Evolutionary conservation across 1,284 basidiomycete species (phyloP), one percentile per base, ranked within the genome.

Genomic region (Sphaerobolus stellatus): DNA sequence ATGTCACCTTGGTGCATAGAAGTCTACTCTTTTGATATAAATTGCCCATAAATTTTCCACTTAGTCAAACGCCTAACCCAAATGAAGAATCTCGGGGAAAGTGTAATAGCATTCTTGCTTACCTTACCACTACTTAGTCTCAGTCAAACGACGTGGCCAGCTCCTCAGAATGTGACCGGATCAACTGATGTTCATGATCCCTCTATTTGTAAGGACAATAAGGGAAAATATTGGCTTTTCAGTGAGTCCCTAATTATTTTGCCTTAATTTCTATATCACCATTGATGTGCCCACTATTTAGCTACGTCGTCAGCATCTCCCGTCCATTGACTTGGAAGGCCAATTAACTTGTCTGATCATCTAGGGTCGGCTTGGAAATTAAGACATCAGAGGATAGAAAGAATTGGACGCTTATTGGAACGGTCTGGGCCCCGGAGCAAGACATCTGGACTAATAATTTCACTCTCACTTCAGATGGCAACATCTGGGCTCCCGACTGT

Each of bases 401-500:
- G 2, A 71, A 71, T 16, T 84, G 78, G 78, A 79, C 75, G 4
- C 60, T 71, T 5, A 65, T 69, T 13, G 82, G 81, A 20, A 62
- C 62, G 18, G 79, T 82, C 8, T 84, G 74, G 70, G 77, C 78
- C 3, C 70, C 75, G 56, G 78, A 77, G 31, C 69, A 78, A 9
- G 51, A 52, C 27, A 67, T 71, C 31, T 77, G 79, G 73, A 80
- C 80, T 3, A 74, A 81, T 56, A 36, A 65, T 33, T 82, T 75
- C 61, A 82, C 79, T n/a, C 71, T 71, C 16, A 76, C 69, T 1
- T 67, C 69, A 2, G 78, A 82, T 56, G 80, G 79, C 75, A 77
- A 57, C 54, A 64, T 80, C 3, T 81, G 80, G 80, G 80, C 79
- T 1, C 80, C 80, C 2, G 80, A 82, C 57, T 83, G 80, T 61